These are phyloP conservation scores for Yamadazyma tumulicola DNA, from an alignment of 805 yeast genomes.

Conservation along the genomic window DNA sequence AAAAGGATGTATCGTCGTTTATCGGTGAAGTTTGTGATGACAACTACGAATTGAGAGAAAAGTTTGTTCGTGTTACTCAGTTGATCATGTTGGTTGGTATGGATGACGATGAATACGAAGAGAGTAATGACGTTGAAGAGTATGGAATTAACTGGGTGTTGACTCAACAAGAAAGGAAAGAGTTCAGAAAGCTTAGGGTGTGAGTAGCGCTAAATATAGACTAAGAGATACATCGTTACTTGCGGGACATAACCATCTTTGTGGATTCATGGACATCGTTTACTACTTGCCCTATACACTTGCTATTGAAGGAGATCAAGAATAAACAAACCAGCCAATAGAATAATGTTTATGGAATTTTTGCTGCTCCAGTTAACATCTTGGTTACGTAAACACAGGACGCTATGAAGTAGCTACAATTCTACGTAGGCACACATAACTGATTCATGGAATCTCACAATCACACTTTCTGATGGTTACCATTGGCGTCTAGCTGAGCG, in stretches of 20 bases:
- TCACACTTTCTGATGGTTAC: too few relatives aligned
- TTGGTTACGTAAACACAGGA: too few relatives aligned
- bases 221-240: neutral
- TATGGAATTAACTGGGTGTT: slow-evolving; percentile 62
- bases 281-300: slow-evolving; percentile 4
- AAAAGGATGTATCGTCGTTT: slow-evolving; percentile 71
- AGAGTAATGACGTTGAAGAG: slow-evolving; percentile 22
- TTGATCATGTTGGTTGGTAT: slow-evolving; percentile 76
- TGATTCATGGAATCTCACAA: too few relatives aligned
- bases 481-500: too few relatives aligned
- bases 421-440: too few relatives aligned
- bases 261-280: slow-evolving; percentile 2
- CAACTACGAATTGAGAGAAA: slow-evolving; percentile 70
- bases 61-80: slow-evolving; percentile 79
- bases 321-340: too few relatives aligned
- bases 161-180: slow-evolving; percentile 69
- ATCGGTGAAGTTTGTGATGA: slow-evolving; percentile 72
- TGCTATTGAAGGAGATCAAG: too few relatives aligned
- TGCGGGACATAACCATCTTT: neutral
- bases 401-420: too few relatives aligned
- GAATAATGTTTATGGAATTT: too few relatives aligned
- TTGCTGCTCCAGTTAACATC: too few relatives aligned
- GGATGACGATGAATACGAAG: slow-evolving; percentile 59
- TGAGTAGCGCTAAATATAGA: neutral
- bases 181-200: slow-evolving; percentile 56